These are phyloP conservation scores for Adansonia digitata DNA, from an alignment of 345 rosid species.

Conservation along the genomic window DNA sequence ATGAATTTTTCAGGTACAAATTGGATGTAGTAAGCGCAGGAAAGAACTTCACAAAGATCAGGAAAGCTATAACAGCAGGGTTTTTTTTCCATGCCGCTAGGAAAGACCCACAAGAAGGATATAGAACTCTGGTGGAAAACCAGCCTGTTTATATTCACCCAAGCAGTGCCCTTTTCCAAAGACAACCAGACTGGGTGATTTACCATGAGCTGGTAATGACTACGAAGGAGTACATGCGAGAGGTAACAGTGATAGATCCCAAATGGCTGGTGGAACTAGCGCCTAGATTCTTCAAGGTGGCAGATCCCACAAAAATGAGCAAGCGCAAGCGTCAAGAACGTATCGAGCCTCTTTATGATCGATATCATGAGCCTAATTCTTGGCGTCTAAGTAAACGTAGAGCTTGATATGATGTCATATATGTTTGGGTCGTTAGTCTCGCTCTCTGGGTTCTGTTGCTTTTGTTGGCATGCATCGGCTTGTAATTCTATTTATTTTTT, in stretches of 20 bases:
- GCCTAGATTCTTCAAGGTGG: constrained; percentile 79
- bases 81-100: constrained; percentile 83
- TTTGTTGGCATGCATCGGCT: no score
- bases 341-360: constrained; percentile 76
- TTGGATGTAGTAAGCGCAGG: constrained; percentile 79
- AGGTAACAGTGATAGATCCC: constrained; percentile 82
- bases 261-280: constrained; percentile 92
- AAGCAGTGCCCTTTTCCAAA: constrained; percentile 84
- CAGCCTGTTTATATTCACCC: constrained; percentile 88
- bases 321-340: constrained; percentile 89
- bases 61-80: constrained; percentile 88
- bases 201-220: constrained; percentile 95
- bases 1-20: constrained; percentile 54
- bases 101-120: constrained; percentile 88
- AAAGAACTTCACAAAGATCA: constrained; percentile 62
- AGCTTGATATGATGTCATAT: constrained; percentile 56
- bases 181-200: constrained; percentile 96
- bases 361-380: constrained; percentile 88
- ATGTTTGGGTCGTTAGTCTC: no score
- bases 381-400: constrained; percentile 86
- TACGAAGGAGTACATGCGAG: constrained; percentile 86
- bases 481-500: no score
- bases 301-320: constrained; percentile 86
- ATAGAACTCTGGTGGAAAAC: constrained; percentile 76
- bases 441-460: no score